Evolutionary conservation across 1,139 yeast species (phyloP), one percentile per base, ranked within the genome.

Genomic region (Yamadazyma trypodendri): DNA sequence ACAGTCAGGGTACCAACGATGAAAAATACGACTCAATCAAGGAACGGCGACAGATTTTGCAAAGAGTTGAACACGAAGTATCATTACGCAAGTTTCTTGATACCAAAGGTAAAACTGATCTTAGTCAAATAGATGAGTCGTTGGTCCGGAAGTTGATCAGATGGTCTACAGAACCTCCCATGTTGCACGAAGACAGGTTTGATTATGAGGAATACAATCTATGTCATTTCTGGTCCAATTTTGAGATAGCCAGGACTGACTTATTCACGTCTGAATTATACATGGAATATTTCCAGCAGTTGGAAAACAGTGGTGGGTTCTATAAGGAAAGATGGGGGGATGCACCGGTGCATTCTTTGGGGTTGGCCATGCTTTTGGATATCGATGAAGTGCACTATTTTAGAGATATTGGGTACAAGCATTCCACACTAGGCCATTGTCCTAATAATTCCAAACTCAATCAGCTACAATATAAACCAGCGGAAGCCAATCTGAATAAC

Each of bases 271-370:
- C 85, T 16, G 72, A 76, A 10, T 58, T 69, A 18, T 89, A 89
- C 58, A 69, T 77, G 40, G 68, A 70, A 16, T 88, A 82, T 54
- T 86, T 84, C 56, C 61, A 79, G 25, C 77, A 70, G 46, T 61
- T 89, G 38, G 96, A 89, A 40, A 39, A 59, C 10, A 69, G 81
- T 10, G 88, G 90, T 8, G 97, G 97, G 0, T 89, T 89, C 54
- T 87, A 80, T 71, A 73, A 74, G 37, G 96, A 89, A 56, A 65
- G 96, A 53, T 89, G 96, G 96, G 97, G 97, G 1, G 97, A 89
- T 67, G 96, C 96, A 0, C 95, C 96, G 0, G 79, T 89, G 2
- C 97, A 88, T 58, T 83, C 95, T 2, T 63, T 89, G 16, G 97
- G 92, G 0, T 75, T 84, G 6, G 94, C 88, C 0, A 70, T 89